Percentiles rank a stretch among this genome's conserved stretches.
Conservation (phyloP, 192 early-diverging fungal genomes). For the Coemansia sp. region DNA sequence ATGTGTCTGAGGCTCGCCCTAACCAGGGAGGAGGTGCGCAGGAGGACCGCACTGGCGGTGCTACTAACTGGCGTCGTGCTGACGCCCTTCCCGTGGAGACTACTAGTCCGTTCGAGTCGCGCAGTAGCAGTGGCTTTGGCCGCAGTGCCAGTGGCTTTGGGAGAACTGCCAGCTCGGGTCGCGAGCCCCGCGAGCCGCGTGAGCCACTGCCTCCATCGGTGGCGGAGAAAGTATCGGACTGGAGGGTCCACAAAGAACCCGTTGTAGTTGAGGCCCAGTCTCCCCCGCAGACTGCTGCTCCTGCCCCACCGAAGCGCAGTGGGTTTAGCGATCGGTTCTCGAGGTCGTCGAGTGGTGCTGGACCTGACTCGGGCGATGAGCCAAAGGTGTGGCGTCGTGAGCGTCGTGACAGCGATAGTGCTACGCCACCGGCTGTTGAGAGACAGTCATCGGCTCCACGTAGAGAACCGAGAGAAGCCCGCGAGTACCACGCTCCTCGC, state of each 20-base stretch:
- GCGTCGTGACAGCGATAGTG: background rate
- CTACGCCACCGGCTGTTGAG: background rate
- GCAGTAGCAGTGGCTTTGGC: constrained; percentile 40
- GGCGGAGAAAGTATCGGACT: constrained; percentile 31
- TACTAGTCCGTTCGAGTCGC: constrained; percentile 29
- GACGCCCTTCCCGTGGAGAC: constrained; percentile 7
- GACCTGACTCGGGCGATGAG: constrained; percentile 18
- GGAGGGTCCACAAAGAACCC: constrained; percentile 42
- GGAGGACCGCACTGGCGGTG: constrained; percentile 14
- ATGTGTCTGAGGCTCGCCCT: constrained; percentile 81
- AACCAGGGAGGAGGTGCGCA: background rate
- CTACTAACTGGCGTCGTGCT: constrained; percentile 41
- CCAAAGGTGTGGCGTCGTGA: constrained; percentile 4
- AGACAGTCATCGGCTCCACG: background rate
- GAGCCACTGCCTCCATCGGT: constrained; percentile 32
- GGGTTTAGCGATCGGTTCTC: constrained; percentile 26
- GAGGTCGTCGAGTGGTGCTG: constrained; percentile 34
- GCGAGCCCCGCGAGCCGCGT: constrained; percentile 12
- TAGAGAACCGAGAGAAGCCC: constrained; percentile 10
- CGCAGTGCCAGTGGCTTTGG: constrained; percentile 13
- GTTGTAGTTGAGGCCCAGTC: background rate
- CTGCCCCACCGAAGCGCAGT: background rate
- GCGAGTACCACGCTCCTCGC: constrained; percentile 18
- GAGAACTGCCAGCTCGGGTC: constrained; percentile 1
- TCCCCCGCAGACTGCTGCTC: background rate